Percentiles rank a stretch among this genome's conserved stretches.
These are phyloP conservation scores for Lactarius psammicola DNA, from an alignment of 768 basidiomycete species.

Conservation along the genomic window DNA sequence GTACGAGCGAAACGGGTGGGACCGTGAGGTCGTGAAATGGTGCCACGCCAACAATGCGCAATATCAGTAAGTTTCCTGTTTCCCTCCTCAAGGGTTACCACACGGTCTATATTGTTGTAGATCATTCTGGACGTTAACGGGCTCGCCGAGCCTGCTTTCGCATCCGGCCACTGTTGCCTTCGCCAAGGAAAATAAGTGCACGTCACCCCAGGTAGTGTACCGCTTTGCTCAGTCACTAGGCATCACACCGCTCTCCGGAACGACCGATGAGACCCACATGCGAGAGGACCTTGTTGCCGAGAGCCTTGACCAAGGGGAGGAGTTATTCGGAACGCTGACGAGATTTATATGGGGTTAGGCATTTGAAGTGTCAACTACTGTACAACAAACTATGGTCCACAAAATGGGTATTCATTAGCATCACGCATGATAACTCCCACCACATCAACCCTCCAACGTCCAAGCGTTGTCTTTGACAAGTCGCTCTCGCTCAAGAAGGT, in stretches of 20 bases:
- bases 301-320: conserved; percentile 37
- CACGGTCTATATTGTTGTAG: conserved; percentile 37
- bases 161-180: conserved; percentile 48
- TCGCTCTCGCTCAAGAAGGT: conserved; percentile 75
- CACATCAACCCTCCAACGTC: conserved; percentile 51
- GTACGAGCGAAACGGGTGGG: conserved; percentile 81
- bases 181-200: conserved; percentile 48
- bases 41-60: conserved; percentile 62
- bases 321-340: conserved; percentile 33
- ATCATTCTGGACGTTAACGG: conserved; percentile 85
- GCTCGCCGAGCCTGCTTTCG: conserved; percentile 62
- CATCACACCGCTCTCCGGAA: conserved; percentile 74
- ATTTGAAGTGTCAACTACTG: background rate
- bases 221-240: conserved; percentile 64
- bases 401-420: background rate
- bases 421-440: background rate
- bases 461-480: conserved; percentile 81
- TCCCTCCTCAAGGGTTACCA: background rate
- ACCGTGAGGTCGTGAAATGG: conserved; percentile 58
- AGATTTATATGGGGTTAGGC: conserved; percentile 36
- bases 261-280: conserved; percentile 67
- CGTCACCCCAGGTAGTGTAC: conserved; percentile 66
- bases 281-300: conserved; percentile 55
- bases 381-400: background rate
- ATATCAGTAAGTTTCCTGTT: conserved; percentile 58